Conservation (phyloP, 306 rosid genomes). For the Pachyrhizus erosus region DNA sequence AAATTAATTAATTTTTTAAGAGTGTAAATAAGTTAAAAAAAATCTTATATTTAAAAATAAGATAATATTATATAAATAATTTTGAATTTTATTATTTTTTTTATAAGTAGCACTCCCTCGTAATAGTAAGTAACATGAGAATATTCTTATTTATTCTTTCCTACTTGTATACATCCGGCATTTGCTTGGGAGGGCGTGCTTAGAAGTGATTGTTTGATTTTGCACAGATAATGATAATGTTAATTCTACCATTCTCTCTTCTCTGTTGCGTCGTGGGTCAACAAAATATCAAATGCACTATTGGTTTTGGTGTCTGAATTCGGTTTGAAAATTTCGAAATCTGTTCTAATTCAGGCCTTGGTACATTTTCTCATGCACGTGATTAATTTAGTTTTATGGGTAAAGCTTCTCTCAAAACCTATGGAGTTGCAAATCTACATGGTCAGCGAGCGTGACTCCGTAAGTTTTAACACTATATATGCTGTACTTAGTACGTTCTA, state of each 20-base stretch:
- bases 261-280: slow-evolving; percentile 12
- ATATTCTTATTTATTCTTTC: slow-evolving; percentile 11
- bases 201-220: slow-evolving; percentile 37
- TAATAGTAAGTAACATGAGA: slow-evolving; percentile 12
- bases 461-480: too few relatives aligned
- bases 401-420: background rate
- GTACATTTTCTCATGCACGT: background rate
- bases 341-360: background rate
- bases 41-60: too few relatives aligned
- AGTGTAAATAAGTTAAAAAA: too few relatives aligned
- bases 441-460: too few relatives aligned
- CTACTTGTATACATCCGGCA: slow-evolving; percentile 5
- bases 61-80: background rate
- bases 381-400: background rate
- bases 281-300: slow-evolving; percentile 31
- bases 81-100: too few relatives aligned
- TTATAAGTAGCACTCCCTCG: background rate
- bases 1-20: too few relatives aligned
- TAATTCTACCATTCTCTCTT: slow-evolving; percentile 18
- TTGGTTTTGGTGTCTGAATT: slow-evolving; percentile 25
- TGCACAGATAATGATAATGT: slow-evolving; percentile 11
- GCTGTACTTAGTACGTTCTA: too few relatives aligned
- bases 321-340: slow-evolving; percentile 7
- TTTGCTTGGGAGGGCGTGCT: slow-evolving; percentile 50
- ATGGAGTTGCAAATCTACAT: background rate